These are phyloP conservation scores for Pleurotus pulmonarius DNA, from an alignment of 768 basidiomycete genomes.

Conservation along the genomic window DNA sequence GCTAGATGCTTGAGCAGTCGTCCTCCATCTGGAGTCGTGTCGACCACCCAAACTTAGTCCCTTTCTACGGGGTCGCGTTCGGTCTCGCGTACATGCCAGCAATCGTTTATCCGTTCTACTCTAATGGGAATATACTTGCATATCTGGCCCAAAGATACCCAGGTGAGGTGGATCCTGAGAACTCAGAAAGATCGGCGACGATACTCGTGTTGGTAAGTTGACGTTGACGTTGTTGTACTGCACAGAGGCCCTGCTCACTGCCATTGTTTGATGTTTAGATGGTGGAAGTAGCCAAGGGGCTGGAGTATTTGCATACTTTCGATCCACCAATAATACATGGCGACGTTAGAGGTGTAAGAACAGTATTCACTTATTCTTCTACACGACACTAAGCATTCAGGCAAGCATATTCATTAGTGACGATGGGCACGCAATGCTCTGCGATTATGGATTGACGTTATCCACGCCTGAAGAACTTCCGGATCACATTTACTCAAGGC, in stretches of 20 bases:
- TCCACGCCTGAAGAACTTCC: not conserved
- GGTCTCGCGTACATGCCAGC: slow-evolving; percentile 18
- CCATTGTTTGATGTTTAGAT: no score
- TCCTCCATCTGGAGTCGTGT: slow-evolving; percentile 13
- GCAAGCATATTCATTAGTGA: slow-evolving; percentile 23
- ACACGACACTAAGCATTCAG: not conserved
- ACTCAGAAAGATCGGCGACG: no score
- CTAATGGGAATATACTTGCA: slow-evolving; percentile 19
- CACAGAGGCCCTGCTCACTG: no score
- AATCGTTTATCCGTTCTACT: slow-evolving; percentile 19
- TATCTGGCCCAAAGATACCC: no score
- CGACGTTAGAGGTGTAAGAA: slow-evolving; percentile 20
- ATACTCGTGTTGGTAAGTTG: no score
- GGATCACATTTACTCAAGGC: slow-evolving; percentile 10
- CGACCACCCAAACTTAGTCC: slow-evolving; percentile 17
- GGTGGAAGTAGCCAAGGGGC: slow-evolving; percentile 16
- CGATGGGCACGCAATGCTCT: slow-evolving; percentile 17
- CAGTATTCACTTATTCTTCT: not conserved
- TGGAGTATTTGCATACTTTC: slow-evolving; percentile 20
- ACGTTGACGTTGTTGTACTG: no score
- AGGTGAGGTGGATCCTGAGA: no score
- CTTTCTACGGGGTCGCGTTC: slow-evolving; percentile 15
- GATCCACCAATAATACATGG: slow-evolving; percentile 19
- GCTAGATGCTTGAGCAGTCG: not conserved
- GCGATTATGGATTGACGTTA: slow-evolving; percentile 22